Evolutionary conservation across 2,329 filamentous ascomycete genomes (phyloP), one percentile per base, ranked within the genome.

Genomic region (Botrytis deweyae): DNA sequence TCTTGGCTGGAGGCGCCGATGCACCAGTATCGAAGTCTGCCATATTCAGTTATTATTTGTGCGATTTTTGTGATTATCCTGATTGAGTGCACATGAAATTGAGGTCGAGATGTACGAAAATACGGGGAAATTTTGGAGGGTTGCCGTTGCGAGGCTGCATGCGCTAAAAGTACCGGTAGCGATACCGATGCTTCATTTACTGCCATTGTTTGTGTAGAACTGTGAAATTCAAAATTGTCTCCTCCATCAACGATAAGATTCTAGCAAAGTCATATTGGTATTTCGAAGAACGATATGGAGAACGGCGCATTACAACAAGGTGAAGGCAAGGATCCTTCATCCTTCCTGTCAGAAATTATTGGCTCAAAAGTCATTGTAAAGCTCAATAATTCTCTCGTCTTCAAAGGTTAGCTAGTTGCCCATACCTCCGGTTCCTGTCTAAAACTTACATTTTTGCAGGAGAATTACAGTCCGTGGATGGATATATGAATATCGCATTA

Each of bases 401-500:
- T 98, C 88, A 98, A 96, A 88, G 96, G 95, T 95, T 75, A 80
- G 84, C 80, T 25, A 52, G 84, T 79, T 16, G 52, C 18, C 18
- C 25, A 36, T 63, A 10, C 18, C 46, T 38, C n/a, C 8, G 7
- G 7, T 40, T 66, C 69, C 74, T 81, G 38, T 29, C 3, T 6
- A 25, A 58, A 55, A 9, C 72, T 62, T 33, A 70, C 29, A 46
- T 5, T 18, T 52, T 20, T 49, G 29, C 76, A 98, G 95, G 96
- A 78, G 94, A 98, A 82, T 88, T 98, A 55, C 95, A 98, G 82
- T 97, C 95, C 0, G 95, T 99, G 68, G 96, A 99, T 83, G 96
- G 96, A 70, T 99, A 98, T 85, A 99, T 99, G 96, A 99, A 99
- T 85, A 98, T 99, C 82, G 95, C 96, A 20, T 89, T 99, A 44